Percentiles rank a stretch among this genome's conserved stretches.
phyloP scores from a whole-genome alignment of 2,329 filamentous ascomycete genomes.

The Lachnellula occidentalis region DNA sequence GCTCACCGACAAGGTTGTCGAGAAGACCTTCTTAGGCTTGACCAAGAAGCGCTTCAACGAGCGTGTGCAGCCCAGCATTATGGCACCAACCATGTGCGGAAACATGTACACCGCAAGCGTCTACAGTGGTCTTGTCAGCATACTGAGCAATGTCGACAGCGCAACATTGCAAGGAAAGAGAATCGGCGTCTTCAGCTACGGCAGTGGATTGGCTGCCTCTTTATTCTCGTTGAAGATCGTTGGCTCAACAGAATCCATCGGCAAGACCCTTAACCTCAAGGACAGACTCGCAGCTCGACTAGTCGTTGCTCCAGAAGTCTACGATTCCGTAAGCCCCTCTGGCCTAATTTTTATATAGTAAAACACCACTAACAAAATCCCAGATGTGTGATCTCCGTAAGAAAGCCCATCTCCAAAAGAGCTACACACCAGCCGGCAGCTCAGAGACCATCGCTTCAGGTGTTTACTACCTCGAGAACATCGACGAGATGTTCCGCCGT shows the following conservation, averaged over 20 bases:
- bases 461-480: constrained; percentile 73
- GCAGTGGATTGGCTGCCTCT: constrained; percentile 64
- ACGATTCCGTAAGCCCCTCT: constrained; percentile 57
- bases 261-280: constrained; percentile 64
- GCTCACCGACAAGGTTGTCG: constrained; percentile 72
- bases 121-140: constrained; percentile 48
- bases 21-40: constrained; percentile 81
- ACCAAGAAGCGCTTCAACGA: constrained; percentile 81
- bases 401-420: constrained; percentile 77
- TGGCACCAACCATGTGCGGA: constrained; percentile 70
- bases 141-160: constrained; percentile 52
- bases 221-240: constrained; percentile 68
- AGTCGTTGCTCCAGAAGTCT: constrained; percentile 63
- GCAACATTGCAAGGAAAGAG: constrained; percentile 49
- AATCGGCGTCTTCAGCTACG: constrained; percentile 59
- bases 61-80: constrained; percentile 66
- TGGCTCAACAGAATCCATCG: constrained; percentile 63
- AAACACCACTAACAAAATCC: constrained; percentile 20
- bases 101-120: constrained; percentile 61
- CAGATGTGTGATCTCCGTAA: constrained; percentile 77
- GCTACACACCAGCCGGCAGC: constrained; percentile 66
- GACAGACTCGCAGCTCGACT: constrained; percentile 61
- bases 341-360: constrained; percentile 10
- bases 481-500: constrained; percentile 83
- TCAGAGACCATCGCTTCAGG: constrained; percentile 59